phyloP scores from a whole-genome alignment of 768 basidiomycete genomes.

The Sporobolomyces roseus region DNA sequence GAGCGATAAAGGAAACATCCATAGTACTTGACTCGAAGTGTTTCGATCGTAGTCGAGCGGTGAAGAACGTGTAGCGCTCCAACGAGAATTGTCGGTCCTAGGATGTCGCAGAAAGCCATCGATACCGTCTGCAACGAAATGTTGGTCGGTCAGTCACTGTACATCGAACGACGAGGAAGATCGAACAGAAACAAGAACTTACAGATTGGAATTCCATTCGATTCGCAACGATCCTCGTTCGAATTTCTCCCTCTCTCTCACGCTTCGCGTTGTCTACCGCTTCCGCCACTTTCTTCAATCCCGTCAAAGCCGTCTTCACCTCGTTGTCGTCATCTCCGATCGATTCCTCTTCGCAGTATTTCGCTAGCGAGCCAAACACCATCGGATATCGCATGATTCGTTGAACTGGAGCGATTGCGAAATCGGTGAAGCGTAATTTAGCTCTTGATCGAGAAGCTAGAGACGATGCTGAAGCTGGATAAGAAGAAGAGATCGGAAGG shows the following conservation, averaged over 20 bases:
- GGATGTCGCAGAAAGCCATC: constrained; percentile 54
- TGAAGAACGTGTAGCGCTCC: constrained; percentile 84
- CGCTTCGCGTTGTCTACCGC: constrained; percentile 77
- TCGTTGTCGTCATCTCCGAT: constrained; percentile 33
- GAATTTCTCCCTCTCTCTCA: constrained; percentile 61
- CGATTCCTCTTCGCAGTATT: constrained; percentile 22
- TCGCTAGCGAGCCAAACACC: constrained; percentile 67
- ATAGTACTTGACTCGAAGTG: constrained; percentile 56
- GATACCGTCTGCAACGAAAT: constrained; percentile 42
- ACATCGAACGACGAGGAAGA: not conserved
- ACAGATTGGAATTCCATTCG: constrained; percentile 56
- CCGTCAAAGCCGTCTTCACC: constrained; percentile 53
- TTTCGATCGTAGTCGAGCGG: constrained; percentile 56
- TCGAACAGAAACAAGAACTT: constrained; percentile 3
- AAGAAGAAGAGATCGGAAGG: constrained; percentile 47
- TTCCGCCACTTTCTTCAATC: constrained; percentile 70
- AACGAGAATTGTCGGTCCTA: constrained; percentile 73
- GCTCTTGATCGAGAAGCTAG: constrained; percentile 1
- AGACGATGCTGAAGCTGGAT: constrained; percentile 36
- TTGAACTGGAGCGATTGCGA: constrained; percentile 95
- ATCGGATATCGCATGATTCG: constrained; percentile 92
- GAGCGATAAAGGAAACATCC: constrained; percentile 74
- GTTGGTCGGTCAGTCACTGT: too few species aligned
- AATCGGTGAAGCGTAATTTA: constrained; percentile 60
- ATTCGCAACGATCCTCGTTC: constrained; percentile 65